phyloP scores from a whole-genome alignment of 192 early-diverging fungal genomes.

The Coemansia sp. region DNA sequence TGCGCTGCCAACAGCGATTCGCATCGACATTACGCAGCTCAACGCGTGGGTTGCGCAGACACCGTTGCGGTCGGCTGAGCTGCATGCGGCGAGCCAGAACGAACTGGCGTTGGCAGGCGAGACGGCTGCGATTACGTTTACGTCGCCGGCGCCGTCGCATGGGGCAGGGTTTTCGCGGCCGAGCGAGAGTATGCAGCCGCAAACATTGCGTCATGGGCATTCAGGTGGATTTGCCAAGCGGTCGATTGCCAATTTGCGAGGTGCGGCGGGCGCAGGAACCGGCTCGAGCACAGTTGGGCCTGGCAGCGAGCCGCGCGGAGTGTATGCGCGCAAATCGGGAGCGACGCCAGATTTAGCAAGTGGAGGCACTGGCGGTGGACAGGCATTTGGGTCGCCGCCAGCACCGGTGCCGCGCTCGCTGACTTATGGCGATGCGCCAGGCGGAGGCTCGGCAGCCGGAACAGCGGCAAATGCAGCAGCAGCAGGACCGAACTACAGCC shows the following conservation, averaged over 20 bases:
- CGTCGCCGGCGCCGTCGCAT: constrained; percentile 12
- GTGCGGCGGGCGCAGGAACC: not conserved
- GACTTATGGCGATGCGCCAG: constrained; percentile 21
- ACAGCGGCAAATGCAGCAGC: not conserved
- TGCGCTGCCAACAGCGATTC: constrained; percentile 45
- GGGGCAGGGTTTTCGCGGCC: constrained; percentile 31
- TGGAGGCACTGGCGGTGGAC: constrained; percentile 3
- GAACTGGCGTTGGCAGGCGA: constrained; percentile 15
- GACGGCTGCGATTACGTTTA: constrained; percentile 33
- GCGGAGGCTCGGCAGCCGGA: constrained; percentile 7
- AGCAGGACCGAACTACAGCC: constrained; percentile 10
- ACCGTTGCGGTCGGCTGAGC: constrained; percentile 34
- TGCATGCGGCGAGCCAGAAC: constrained; percentile 23
- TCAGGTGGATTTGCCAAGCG: constrained; percentile 47
- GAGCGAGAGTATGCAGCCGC: constrained; percentile 24
- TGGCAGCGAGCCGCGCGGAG: constrained; percentile 9
- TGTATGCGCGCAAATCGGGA: constrained; percentile 22
- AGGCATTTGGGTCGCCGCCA: constrained; percentile 47
- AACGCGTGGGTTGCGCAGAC: constrained; percentile 34
- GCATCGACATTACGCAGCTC: constrained; percentile 43
- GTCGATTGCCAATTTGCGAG: constrained; percentile 50
- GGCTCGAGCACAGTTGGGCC: not conserved
- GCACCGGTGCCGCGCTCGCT: constrained; percentile 47
- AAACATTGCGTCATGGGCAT: constrained; percentile 28
- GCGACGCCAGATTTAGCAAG: constrained; percentile 5